Evolutionary conservation across 1,284 basidiomycete genomes (phyloP).

Genomic region (Pyrrhoderma lamaoense): DNA sequence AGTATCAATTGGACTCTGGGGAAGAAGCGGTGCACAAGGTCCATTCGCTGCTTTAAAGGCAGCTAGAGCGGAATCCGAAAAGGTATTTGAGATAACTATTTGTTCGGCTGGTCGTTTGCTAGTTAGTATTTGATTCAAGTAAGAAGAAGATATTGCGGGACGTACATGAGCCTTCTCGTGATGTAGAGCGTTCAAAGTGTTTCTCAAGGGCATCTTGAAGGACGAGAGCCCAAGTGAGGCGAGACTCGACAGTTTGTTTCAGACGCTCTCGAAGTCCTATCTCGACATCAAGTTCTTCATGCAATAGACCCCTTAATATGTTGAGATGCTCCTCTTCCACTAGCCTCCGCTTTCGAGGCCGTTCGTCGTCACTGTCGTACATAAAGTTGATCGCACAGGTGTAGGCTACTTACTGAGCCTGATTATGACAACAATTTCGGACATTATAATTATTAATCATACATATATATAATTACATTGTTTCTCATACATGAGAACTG

Average conservation of each 20-base stretch:
- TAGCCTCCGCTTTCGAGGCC: no score
- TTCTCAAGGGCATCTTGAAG: constrained; percentile 40
- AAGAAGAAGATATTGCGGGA: not conserved
- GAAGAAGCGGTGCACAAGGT: constrained; percentile 1
- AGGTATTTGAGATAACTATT: constrained; percentile 3
- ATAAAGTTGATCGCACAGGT: no score
- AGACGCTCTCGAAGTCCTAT: constrained; percentile 52
- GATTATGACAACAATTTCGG: no score
- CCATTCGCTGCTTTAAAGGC: constrained; percentile 9
- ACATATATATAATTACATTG: no score
- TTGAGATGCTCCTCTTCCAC: not conserved
- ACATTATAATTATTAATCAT: no score
- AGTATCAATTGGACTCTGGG: not conserved
- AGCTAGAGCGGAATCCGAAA: constrained; percentile 9
- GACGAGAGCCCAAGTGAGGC: constrained; percentile 58
- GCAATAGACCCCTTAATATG: constrained; percentile 18
- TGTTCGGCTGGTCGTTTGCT: not conserved
- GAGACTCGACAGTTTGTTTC: constrained; percentile 46
- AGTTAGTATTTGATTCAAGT: no score
- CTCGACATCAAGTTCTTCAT: constrained; percentile 56
- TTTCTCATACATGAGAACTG: no score
- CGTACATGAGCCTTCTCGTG: not conserved
- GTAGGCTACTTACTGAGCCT: no score
- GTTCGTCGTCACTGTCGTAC: no score
- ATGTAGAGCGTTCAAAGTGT: constrained; percentile 20